A percentile compares a stretch with the other conserved stretches of the same genome.
Evolutionary conservation across 1,284 basidiomycete species (phyloP).

Genomic region (Cryptococcus jaspeensis): DNA sequence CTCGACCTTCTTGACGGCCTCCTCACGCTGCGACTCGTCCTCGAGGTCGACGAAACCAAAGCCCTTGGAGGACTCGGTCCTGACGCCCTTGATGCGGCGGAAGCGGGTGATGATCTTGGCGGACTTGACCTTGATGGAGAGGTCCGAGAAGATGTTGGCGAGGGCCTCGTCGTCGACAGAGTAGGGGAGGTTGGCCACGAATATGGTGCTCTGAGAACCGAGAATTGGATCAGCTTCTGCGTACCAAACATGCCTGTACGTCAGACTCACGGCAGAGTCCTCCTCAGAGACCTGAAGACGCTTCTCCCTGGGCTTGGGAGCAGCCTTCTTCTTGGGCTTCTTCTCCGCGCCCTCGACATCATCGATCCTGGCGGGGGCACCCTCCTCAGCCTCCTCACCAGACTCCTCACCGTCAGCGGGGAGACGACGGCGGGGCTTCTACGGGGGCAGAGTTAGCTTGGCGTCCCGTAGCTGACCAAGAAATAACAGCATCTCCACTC

Average conservation of each 20-base stretch:
- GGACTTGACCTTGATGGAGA: conserved; percentile 71
- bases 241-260: background rate
- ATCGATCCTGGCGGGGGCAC: conserved; percentile 17
- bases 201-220: conserved; percentile 78
- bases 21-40: conserved; percentile 74
- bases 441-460: conserved; percentile 10
- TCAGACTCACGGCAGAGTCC: conserved; percentile 53
- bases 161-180: conserved; percentile 78
- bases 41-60: conserved; percentile 93
- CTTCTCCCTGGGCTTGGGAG: conserved; percentile 46
- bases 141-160: conserved; percentile 73
- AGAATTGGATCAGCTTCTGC: conserved; percentile 29
- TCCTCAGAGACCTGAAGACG: conserved; percentile 60
- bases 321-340: conserved; percentile 23
- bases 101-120: conserved; percentile 69
- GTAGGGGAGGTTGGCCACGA: conserved; percentile 94
- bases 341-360: conserved; percentile 1
- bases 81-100: conserved; percentile 57
- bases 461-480: background rate
- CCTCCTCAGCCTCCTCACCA: conserved; percentile 27
- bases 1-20: conserved; percentile 73
- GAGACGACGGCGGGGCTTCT: conserved; percentile 40
- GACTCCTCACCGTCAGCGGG: conserved; percentile 42
- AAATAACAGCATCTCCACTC: conserved; percentile 1
- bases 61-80: conserved; percentile 69